A percentile compares a stretch with the other conserved stretches of the same genome.
These are phyloP conservation scores for Amaranthus cruentus DNA, from an alignment of 148 eudicot genomes.

Conservation along the genomic window DNA sequence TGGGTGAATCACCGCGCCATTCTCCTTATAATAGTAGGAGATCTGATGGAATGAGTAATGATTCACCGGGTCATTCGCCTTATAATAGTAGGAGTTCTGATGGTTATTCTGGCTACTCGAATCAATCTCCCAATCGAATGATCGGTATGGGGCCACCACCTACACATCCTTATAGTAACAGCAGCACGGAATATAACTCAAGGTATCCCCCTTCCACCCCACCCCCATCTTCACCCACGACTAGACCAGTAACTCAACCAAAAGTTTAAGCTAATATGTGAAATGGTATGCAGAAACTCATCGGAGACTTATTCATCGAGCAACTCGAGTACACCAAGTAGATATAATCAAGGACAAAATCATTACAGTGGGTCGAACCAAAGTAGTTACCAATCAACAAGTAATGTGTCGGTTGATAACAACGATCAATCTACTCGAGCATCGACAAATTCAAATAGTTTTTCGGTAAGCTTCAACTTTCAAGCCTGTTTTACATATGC, in stretches of 20 bases:
- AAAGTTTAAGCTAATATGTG: too few relatives aligned
- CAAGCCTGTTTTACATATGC: background rate
- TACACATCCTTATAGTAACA: background rate
- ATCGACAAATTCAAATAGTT: conserved; percentile 1
- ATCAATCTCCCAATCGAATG: conserved; percentile 2
- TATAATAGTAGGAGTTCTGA: background rate
- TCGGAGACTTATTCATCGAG: conserved; percentile 8
- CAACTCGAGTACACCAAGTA: conserved; percentile 12
- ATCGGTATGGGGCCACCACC: conserved; percentile 8
- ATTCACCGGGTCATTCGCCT: background rate
- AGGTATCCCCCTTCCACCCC: conserved; percentile 6
- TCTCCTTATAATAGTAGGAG: background rate
- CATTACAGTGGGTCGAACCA: background rate
- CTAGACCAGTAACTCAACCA: too few relatives aligned
- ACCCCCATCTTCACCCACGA: too few relatives aligned
- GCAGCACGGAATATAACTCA: conserved; percentile 12
- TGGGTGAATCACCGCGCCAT: background rate
- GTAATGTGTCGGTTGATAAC: background rate
- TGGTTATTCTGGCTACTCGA: background rate
- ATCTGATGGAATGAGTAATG: background rate
- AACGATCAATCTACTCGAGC: conserved; percentile 8
- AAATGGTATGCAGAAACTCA: background rate
- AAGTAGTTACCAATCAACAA: conserved; percentile 18
- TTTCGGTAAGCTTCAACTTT: background rate
- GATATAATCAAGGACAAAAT: background rate